phyloP scores from a whole-genome alignment of 1,139 yeast genomes.

The Yamadazyma mexicana region DNA sequence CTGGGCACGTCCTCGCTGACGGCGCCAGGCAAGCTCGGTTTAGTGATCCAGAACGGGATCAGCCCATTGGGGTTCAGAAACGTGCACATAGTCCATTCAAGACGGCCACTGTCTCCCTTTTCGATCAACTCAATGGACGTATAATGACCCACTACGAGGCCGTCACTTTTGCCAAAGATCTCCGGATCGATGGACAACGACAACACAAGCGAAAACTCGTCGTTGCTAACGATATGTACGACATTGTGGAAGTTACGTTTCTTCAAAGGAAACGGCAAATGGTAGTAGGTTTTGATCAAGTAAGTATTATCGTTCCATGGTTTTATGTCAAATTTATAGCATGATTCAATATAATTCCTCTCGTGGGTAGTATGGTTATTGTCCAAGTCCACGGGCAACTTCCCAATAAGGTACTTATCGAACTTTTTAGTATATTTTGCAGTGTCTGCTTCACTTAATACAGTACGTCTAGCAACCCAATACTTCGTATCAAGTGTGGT shows the following conservation, averaged over 20 bases:
- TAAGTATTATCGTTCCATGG: constrained; percentile 18
- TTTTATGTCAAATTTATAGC: constrained; percentile 23
- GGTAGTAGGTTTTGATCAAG: constrained; percentile 38
- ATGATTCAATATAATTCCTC: constrained; percentile 32
- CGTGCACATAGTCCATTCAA: constrained; percentile 67
- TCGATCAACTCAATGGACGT: constrained; percentile 59
- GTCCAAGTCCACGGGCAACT: constrained; percentile 11
- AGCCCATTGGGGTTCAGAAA: constrained; percentile 67
- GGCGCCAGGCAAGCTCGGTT: constrained; percentile 52
- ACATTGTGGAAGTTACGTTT: constrained; percentile 60
- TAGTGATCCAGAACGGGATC: constrained; percentile 65
- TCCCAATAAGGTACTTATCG: constrained; percentile 17
- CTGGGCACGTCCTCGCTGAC: constrained; percentile 69
- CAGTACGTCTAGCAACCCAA: constrained; percentile 17
- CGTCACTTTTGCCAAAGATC: constrained; percentile 11
- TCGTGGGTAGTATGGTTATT: constrained; percentile 38
- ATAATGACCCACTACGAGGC: constrained; percentile 45
- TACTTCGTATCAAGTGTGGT: constrained; percentile 8
- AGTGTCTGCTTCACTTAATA: constrained; percentile 8
- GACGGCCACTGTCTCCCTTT: constrained; percentile 31
- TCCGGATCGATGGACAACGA: constrained; percentile 16
- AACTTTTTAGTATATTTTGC: constrained; percentile 10
- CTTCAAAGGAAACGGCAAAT: constrained; percentile 49
- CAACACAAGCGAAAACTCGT: constrained; percentile 11
- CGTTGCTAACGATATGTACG: constrained; percentile 35